Evolutionary conservation across 495 filamentous ascomycete genomes (phyloP), one percentile per base, ranked within the genome.

Genomic region (Xylaria flabelliformis): DNA sequence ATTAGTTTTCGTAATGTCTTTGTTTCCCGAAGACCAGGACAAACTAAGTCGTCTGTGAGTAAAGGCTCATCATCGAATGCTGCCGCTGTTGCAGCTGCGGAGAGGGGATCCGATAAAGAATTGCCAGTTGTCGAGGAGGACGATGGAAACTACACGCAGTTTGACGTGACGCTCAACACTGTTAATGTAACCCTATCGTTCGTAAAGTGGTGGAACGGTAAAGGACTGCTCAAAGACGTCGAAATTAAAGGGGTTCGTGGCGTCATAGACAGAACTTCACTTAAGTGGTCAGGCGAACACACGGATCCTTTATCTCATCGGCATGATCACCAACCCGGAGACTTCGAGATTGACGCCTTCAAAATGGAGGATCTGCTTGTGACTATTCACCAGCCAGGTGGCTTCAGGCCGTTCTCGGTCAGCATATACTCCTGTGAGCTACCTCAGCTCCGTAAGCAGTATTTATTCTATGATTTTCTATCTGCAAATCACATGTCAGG

Each of bases 151-250:
- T 98, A 98, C 79, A 98, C 95, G 0, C 96, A 99, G 75, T 99
- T 98, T 76, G 96, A 99, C 75, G 79, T 98, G 17, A 97, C 97
- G 0, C 92, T 99, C 64, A 93, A 97, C 69, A 95, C 93, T 0
- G 94, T 99, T 62, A 97, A 98, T 75, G 97, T 99, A 34, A 98
- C 95, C 0, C 81, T 99, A n/a, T 99, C 96, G 0, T 98, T 99
- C 74, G 87, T 93, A 3, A 97, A 97, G 76, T 99, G 96, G 96
- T 93, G 97, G 85, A 98, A 97, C 75, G 95, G 96, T 29, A 97
- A 95, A 82, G 96, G 96, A 0, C 88, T 97, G 4, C 87, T 99
- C 17, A 90, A 91, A 74, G 92, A 97, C 82, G 96, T 98, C 55
- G 94, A 97, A 77, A 90, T 99, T 15, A 95, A 93, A 76, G 96